Percentiles rank a stretch among this genome's conserved stretches.
Evolutionary conservation across 148 eudicot genomes (phyloP).

Genomic region (Tetragonia tetragonoides): DNA sequence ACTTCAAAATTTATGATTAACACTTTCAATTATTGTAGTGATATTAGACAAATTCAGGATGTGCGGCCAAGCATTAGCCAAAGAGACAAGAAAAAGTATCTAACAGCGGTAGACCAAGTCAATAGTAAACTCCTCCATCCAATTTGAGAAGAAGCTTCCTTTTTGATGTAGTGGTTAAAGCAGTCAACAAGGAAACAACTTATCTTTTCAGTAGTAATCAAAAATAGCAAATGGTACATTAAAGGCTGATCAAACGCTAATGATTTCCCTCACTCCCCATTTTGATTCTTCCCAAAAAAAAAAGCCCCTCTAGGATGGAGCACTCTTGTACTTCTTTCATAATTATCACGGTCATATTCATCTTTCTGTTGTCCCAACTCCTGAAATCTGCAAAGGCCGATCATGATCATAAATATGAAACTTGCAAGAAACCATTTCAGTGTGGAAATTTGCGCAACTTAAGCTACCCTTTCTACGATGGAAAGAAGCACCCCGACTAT

Average conservation of each 20-base stretch:
- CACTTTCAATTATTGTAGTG: not conserved
- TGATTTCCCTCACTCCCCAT: not conserved
- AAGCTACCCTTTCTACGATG: slow-evolving; percentile 53
- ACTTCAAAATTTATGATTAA: no score
- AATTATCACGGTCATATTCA: slow-evolving; percentile 5
- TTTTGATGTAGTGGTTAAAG: not conserved
- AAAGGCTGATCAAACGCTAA: not conserved
- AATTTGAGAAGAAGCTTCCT: slow-evolving; percentile 1
- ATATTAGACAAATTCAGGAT: slow-evolving; percentile 10
- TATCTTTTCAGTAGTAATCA: not conserved
- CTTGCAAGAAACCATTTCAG: slow-evolving; percentile 28
- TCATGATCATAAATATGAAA: slow-evolving; percentile 17
- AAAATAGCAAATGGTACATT: not conserved
- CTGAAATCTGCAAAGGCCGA: slow-evolving; percentile 16
- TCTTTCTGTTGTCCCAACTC: slow-evolving; percentile 1
- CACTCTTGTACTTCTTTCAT: not conserved
- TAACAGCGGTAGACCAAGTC: slow-evolving; percentile 5
- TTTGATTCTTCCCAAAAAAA: no score
- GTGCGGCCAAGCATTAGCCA: not conserved
- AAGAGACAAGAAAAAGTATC: not conserved
- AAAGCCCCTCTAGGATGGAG: not conserved
- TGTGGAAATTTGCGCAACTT: slow-evolving; percentile 34
- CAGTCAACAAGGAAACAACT: not conserved
- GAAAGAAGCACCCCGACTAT: slow-evolving; percentile 21
- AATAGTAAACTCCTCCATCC: not conserved